These are phyloP conservation scores for Withania somnifera DNA, from an alignment of 305 asterid genomes.

Conservation along the genomic window DNA sequence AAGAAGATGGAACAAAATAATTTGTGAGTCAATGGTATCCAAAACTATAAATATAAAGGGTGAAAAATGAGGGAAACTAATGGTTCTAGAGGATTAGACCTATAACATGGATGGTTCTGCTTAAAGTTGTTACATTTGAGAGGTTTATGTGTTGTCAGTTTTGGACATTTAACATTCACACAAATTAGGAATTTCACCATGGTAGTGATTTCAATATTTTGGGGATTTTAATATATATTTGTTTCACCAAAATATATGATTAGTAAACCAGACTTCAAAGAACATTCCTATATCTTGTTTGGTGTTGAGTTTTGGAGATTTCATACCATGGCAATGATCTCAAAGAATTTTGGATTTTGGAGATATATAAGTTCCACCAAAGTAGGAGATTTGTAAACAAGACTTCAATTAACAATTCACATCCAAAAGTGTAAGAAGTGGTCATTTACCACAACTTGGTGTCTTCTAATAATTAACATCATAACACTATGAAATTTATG, in stretches of 20 bases:
- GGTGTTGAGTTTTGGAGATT: background rate
- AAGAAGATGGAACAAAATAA: conserved; percentile 8
- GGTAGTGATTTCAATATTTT: background rate
- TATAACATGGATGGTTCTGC: background rate
- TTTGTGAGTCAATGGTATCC: conserved; percentile 10
- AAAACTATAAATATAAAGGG: conserved; percentile 1
- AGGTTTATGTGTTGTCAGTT: background rate
- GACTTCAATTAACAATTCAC: background rate
- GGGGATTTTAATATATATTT: background rate
- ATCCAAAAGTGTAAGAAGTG: background rate
- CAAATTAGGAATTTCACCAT: background rate
- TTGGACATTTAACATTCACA: no score
- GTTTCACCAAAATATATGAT: no score
- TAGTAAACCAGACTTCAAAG: no score
- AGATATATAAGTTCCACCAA: background rate
- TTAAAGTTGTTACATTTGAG: background rate
- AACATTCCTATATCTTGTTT: no score
- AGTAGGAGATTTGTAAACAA: background rate
- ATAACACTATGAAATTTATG: background rate
- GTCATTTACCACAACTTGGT: background rate
- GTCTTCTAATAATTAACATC: background rate
- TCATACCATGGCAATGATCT: background rate
- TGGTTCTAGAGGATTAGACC: conserved; percentile 5
- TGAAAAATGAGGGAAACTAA: conserved; percentile 16
- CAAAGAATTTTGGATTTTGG: background rate